Evolutionary conservation across 208 protist species (phyloP), one percentile per base, ranked within the genome.

Genomic region (Leishmania amazonensis): DNA sequence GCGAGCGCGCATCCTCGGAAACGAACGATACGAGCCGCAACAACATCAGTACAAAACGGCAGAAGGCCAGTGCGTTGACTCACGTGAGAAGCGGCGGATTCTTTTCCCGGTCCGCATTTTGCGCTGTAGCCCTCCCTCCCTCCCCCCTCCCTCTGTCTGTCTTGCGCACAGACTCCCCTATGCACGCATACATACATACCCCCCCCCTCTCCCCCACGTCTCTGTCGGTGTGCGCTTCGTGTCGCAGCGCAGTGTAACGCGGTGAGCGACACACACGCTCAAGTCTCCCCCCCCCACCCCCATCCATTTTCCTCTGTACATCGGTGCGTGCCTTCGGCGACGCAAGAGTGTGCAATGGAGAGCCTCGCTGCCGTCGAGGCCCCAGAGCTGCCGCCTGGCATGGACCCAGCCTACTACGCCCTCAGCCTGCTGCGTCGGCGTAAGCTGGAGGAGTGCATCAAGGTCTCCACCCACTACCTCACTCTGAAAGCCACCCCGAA

Each of bases 351-450:
- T 54, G 54, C 35, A 31, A 76, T 76, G 73, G 73, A n/a, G 35
- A 47, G 73, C 21, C 35, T 78, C 42, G 58, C 76, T 45, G 45
- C 78, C 28, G 65, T 24, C 7, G 79, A 40, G 5, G 76, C 75
- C 13, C 87, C 86, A 19, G 38, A n/a, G 35, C 75, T 96, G 51
- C 93, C 94, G 0, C 71, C 79, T 0, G 93, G 92, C 3, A 95
- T 99, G 87, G 96, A 99, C 85, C 94, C 96, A 21, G 87, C 93
- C 38, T 98, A 95, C 83, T 95, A 98, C 72, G 95, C 97, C 17
- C 81, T 99, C 58, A 94, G 85, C 60, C 93, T 97, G 35, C 91
- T 99, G 49, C 89, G 94, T 38, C 90, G 96, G 19, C 91, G 95
- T 40, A 81, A 92, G 75, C 93, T 98, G 62, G 96, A 98, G 67